Percentiles rank a stretch among this genome's conserved stretches.
phyloP scores from a whole-genome alignment of 176 grass and related monocot genomes.

The Triticum dicoccoides region DNA sequence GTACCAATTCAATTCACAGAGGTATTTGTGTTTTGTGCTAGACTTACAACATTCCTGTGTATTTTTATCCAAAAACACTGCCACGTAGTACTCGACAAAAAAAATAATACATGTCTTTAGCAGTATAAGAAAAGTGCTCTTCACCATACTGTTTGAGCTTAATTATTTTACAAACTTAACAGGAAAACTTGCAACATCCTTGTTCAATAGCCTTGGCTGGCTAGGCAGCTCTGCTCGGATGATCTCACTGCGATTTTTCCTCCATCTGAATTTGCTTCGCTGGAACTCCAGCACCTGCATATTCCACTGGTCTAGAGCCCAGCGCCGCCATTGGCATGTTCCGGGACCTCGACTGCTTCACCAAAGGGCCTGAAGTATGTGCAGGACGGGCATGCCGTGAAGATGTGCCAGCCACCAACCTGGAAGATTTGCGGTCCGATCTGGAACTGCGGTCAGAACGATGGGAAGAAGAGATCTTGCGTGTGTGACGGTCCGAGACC shows the following conservation, averaged over 20 bases:
- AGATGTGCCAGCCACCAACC: slow-evolving; percentile 20
- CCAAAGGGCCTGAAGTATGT: slow-evolving; percentile 3
- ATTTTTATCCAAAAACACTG: no score
- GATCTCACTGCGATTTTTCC: slow-evolving; percentile 13
- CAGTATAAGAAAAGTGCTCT: neutral
- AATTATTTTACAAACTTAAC: slow-evolving; percentile 14
- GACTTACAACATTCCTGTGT: no score
- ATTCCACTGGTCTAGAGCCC: slow-evolving; percentile 20
- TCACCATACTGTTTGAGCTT: slow-evolving; percentile 35
- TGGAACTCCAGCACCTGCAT: neutral
- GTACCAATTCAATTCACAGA: no score
- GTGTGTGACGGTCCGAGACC: slow-evolving; percentile 46
- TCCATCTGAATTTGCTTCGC: neutral
- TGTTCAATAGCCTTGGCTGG: neutral
- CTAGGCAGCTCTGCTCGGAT: neutral
- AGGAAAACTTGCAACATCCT: neutral
- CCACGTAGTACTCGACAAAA: no score
- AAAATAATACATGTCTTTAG: neutral
- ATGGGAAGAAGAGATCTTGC: slow-evolving; percentile 54
- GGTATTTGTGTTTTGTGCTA: no score
- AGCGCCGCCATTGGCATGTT: slow-evolving; percentile 1
- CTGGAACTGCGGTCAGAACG: slow-evolving; percentile 34
- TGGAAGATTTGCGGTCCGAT: slow-evolving; percentile 51
- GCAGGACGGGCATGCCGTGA: slow-evolving; percentile 15
- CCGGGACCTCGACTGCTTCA: slow-evolving; percentile 33